Conservation (phyloP, 441 rosid species). For the Eutrema salsugineum region DNA sequence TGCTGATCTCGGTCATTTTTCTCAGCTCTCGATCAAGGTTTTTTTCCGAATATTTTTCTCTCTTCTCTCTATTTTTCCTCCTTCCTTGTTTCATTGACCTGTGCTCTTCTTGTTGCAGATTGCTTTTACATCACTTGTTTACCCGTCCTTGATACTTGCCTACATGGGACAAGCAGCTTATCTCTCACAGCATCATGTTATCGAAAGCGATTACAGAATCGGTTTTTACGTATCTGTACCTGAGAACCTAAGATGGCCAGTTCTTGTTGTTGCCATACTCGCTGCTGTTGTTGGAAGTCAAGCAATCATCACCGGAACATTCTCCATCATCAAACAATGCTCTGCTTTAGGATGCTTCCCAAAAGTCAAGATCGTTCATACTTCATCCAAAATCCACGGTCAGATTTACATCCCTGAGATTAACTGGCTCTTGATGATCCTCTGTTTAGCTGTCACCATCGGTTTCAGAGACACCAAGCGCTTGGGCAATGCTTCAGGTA, state of each 20-base stretch:
- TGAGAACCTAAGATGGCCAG: conserved; percentile 86
- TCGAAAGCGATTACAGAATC: conserved; percentile 50
- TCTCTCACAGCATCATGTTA: conserved; percentile 69
- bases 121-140: conserved; percentile 86
- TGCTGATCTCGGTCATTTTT: conserved; percentile 98
- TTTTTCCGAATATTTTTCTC: neutral
- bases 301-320: conserved; percentile 94
- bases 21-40: conserved; percentile 93
- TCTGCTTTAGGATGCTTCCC: conserved; percentile 94
- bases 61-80: neutral
- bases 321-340: conserved; percentile 94
- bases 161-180: conserved; percentile 99
- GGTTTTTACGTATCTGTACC: conserved; percentile 97
- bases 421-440: conserved; percentile 84
- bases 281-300: conserved; percentile 99
- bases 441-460: conserved; percentile 85
- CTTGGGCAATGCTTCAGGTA: conserved; percentile 97
- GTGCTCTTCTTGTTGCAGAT: conserved; percentile 48
- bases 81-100: neutral
- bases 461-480: conserved; percentile 88
- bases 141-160: conserved; percentile 91
- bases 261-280: conserved; percentile 87
- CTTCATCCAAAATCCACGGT: conserved; percentile 93
- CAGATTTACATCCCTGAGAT: conserved; percentile 98
- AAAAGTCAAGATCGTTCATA: conserved; percentile 83